Evolutionary conservation across 1,284 basidiomycete species (phyloP).

Genomic region (Exobasidium rhododendri): DNA sequence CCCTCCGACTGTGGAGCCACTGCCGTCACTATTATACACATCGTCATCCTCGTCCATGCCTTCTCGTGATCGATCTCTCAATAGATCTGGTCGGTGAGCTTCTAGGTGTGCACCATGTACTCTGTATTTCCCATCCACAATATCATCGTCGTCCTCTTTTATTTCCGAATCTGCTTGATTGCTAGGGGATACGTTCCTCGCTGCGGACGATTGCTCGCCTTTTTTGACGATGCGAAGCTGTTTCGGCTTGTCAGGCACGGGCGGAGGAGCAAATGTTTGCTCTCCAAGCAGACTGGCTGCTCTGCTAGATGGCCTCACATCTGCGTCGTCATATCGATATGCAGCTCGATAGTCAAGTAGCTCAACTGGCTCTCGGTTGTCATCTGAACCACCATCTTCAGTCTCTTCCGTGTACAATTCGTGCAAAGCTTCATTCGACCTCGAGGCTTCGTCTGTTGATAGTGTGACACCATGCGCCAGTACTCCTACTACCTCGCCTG

Average conservation of each 20-base stretch:
- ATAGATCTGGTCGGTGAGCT: conserved; percentile 32
- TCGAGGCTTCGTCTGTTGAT: neutral
- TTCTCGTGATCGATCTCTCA: conserved; percentile 13
- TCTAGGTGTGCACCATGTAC: conserved; percentile 17
- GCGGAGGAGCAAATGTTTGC: conserved; percentile 40
- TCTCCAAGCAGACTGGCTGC: conserved; percentile 21
- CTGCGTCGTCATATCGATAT: conserved; percentile 22
- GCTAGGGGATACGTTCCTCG: neutral
- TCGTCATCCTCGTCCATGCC: conserved; percentile 14
- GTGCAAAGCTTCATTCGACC: neutral
- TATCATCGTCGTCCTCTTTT: conserved; percentile 24
- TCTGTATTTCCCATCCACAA: neutral
- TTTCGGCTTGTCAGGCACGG: conserved; percentile 30
- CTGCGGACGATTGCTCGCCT: neutral
- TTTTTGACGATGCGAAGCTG: conserved; percentile 13
- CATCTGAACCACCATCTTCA: neutral
- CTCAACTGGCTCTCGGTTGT: neutral
- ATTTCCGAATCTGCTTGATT: conserved; percentile 16
- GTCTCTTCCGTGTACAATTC: neutral
- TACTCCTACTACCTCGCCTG: conserved; percentile 34
- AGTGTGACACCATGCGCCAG: conserved; percentile 32
- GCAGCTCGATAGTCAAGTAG: conserved; percentile 16
- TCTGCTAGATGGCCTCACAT: conserved; percentile 11
- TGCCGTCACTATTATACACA: conserved; percentile 31
- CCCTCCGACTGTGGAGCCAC: conserved; percentile 36